Evolutionary conservation across 345 rosid species (phyloP), one percentile per base, ranked within the genome.

Genomic region (Theobroma cacao): DNA sequence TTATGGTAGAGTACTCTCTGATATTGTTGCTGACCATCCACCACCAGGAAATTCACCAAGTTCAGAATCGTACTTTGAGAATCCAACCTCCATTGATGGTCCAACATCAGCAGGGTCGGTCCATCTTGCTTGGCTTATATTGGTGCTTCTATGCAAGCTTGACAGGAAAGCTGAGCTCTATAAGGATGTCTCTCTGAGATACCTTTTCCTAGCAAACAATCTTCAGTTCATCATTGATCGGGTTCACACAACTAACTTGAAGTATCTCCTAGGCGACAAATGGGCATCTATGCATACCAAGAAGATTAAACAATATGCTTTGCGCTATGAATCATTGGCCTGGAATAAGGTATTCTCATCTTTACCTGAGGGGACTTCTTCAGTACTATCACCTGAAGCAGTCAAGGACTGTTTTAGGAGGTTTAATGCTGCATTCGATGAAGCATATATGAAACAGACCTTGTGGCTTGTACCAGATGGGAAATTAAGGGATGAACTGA

Each of bases 191-290:
- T 80, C 98, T 4, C 78, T 90, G 61, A 88, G 95, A 0, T 92
- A 96, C 75, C 89, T 96, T 72, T 96, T 92, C 88, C 87, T 92
- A 7, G 94, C 98, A 11, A 96, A 90, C 87, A 96, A 96, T 68
- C 93, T 94, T 43, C 87, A 89, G 48, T 90, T 82, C 84, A 85
- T 94, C 56, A 78, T 89, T 0, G 80, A 81, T 43, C 93, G 83
- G 22, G 97, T 92, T 36, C 74, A 76, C 17, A 80, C 87, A 65
- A 83, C 89, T 66, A 80, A 78, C 68, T 86, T 96, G 36, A 85
- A 79, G 70, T 22, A 85, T 56, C 85, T 91, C 78, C 91, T 94
- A 15, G 95, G 99, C 33, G 90, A 88, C 5, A 89, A 89, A 55
- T 96, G 99, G 99, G n/a, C 91, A 64, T 58, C 58, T 7, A 82